Percentiles rank a stretch among this genome's conserved stretches.
Conservation (phyloP, 345 rosid species). For the Acer negundo region DNA sequence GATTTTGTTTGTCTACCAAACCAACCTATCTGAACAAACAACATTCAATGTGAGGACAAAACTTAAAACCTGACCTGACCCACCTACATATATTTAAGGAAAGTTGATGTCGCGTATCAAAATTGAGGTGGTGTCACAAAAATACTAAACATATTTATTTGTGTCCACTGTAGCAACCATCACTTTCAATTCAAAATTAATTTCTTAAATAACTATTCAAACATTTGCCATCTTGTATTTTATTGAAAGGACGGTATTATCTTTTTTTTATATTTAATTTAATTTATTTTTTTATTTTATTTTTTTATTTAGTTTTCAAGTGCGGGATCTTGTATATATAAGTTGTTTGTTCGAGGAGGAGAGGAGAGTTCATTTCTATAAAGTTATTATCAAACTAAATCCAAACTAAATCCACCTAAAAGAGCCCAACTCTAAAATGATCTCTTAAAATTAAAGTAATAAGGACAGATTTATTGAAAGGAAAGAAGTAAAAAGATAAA, state of each 20-base stretch:
- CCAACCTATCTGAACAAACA: conserved; percentile 22
- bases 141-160: no score
- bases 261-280: no score
- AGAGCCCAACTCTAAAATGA: no score
- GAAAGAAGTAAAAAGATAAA: background rate
- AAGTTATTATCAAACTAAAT: no score
- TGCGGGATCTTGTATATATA: no score
- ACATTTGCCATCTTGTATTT: background rate
- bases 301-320: no score
- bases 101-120: background rate
- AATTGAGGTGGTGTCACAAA: background rate
- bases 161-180: background rate
- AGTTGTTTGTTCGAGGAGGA: no score
- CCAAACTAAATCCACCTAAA: background rate
- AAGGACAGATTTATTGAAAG: background rate
- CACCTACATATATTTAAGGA: background rate
- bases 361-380: no score
- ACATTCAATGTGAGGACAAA: conserved; percentile 5
- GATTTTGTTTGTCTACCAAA: conserved; percentile 28
- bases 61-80: conserved; percentile 18
- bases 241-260: background rate
- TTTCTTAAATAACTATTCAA: conserved; percentile 3
- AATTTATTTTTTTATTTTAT: no score
- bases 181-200: background rate
- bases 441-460: background rate